These are phyloP conservation scores for Talaromyces borbonicus DNA, from an alignment of 495 filamentous ascomycete genomes.

Conservation along the genomic window DNA sequence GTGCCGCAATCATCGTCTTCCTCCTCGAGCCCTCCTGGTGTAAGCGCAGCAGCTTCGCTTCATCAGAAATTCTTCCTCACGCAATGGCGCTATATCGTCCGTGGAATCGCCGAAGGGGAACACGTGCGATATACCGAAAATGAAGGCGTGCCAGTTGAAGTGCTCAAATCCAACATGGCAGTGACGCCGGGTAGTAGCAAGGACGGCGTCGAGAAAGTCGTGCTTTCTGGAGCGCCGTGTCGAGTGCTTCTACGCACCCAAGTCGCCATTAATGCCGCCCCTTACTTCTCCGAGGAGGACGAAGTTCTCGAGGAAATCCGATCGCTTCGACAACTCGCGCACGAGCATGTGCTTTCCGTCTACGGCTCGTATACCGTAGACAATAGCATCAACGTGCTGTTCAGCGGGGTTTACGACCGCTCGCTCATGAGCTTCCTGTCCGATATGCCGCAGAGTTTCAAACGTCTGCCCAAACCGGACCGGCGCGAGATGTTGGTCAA, in stretches of 20 bases:
- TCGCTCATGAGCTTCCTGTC: slow-evolving; percentile 71
- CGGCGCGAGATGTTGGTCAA: slow-evolving; percentile 60
- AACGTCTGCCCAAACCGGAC: slow-evolving; percentile 60
- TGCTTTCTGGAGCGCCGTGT: slow-evolving; percentile 32
- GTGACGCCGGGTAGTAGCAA: slow-evolving; percentile 33
- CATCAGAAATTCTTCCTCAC: slow-evolving; percentile 68
- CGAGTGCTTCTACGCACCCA: slow-evolving; percentile 59
- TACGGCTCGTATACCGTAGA: slow-evolving; percentile 73
- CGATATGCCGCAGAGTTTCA: slow-evolving; percentile 54
- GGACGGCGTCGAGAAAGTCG: slow-evolving; percentile 59
- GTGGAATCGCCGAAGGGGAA: slow-evolving; percentile 56
- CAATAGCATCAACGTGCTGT: slow-evolving; percentile 62
- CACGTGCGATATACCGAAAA: slow-evolving; percentile 66
- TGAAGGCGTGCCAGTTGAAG: slow-evolving; percentile 72
- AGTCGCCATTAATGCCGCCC: slow-evolving; percentile 50
- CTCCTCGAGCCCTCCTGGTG: no score
- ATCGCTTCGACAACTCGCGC: slow-evolving; percentile 51
- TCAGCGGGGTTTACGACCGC: slow-evolving; percentile 63
- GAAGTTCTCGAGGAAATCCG: slow-evolving; percentile 64
- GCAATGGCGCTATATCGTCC: slow-evolving; percentile 74
- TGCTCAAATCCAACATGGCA: slow-evolving; percentile 46
- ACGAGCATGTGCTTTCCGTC: slow-evolving; percentile 72
- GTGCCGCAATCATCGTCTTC: no score
- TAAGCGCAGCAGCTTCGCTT: slow-evolving; percentile 47
- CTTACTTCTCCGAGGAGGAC: slow-evolving; percentile 48